Percentiles rank a stretch among this genome's conserved stretches.
Evolutionary conservation across 75 land plant genomes (phyloP).

Genomic region (Picea glauca): DNA sequence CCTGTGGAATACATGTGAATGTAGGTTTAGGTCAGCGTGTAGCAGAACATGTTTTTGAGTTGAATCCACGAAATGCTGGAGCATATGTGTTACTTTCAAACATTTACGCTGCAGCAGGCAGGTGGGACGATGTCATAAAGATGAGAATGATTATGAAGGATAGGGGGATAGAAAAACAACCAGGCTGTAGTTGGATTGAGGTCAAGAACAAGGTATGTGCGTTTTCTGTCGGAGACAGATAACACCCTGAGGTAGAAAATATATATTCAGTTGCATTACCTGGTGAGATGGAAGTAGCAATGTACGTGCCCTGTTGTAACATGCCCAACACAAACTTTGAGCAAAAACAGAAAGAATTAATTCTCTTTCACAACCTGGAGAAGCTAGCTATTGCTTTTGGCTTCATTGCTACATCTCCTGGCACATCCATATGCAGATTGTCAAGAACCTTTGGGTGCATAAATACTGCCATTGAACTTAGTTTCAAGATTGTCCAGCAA

Average conservation of each 20-base stretch:
- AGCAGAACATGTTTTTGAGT: conserved; percentile 14
- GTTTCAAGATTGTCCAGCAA: no score
- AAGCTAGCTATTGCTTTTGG: no score
- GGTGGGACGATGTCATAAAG: conserved; percentile 38
- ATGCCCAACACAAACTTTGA: no score
- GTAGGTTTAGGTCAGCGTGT: conserved; percentile 26
- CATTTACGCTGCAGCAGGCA: conserved; percentile 36
- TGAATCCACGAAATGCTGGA: conserved; percentile 29
- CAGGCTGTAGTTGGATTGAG: conserved; percentile 48
- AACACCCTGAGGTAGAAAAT: conserved; percentile 13
- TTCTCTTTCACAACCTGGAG: no score
- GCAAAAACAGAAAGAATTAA: no score
- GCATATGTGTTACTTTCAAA: conserved; percentile 40
- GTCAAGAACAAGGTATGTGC: conserved; percentile 24
- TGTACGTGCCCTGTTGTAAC: no score
- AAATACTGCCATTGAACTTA: no score
- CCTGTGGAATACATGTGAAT: conserved; percentile 43
- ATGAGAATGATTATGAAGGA: conserved; percentile 31
- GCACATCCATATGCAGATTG: no score
- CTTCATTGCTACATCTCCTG: no score
- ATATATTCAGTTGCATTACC: no score
- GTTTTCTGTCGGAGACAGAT: conserved; percentile 30
- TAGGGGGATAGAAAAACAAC: conserved; percentile 21
- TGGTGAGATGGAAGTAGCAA: no score
- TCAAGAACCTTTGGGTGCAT: no score